phyloP scores from a whole-genome alignment of 2,329 filamentous ascomycete species.

The Pyrenochaeta sp. region DNA sequence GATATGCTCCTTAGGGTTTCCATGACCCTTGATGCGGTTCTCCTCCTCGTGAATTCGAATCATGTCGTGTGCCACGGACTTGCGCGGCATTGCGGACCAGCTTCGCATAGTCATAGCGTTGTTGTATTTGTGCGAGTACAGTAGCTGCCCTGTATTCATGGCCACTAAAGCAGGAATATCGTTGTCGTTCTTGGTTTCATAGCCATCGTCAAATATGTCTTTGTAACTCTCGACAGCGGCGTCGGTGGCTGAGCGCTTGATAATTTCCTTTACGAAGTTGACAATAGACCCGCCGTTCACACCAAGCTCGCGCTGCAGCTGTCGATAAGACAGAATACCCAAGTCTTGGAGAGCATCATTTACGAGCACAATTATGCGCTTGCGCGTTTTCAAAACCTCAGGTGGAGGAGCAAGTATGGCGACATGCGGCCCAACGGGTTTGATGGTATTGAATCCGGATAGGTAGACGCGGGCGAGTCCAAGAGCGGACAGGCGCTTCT shows the following conservation, averaged over 20 bases:
- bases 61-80: constrained; percentile 66
- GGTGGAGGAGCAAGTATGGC: constrained; percentile 70
- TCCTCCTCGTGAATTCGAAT: constrained; percentile 60
- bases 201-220: constrained; percentile 30
- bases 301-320: constrained; percentile 69
- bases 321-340: constrained; percentile 76
- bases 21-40: constrained; percentile 71
- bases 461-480: constrained; percentile 69
- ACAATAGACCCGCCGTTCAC: constrained; percentile 76
- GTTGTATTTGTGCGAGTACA: constrained; percentile 74
- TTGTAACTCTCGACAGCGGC: constrained; percentile 14
- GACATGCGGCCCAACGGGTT: constrained; percentile 63
- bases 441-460: constrained; percentile 61
- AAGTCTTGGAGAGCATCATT: constrained; percentile 82
- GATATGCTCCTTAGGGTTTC: constrained; percentile 68
- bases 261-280: constrained; percentile 64
- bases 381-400: constrained; percentile 61
- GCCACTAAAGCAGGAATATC: constrained; percentile 70
- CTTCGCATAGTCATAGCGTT: constrained; percentile 66
- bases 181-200: constrained; percentile 19
- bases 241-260: constrained; percentile 34
- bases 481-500: constrained; percentile 67
- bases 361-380: constrained; percentile 76
- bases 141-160: constrained; percentile 78
- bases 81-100: constrained; percentile 68